Conservation (phyloP, 176 grass and related monocot genomes). For the Musa beccarii region DNA sequence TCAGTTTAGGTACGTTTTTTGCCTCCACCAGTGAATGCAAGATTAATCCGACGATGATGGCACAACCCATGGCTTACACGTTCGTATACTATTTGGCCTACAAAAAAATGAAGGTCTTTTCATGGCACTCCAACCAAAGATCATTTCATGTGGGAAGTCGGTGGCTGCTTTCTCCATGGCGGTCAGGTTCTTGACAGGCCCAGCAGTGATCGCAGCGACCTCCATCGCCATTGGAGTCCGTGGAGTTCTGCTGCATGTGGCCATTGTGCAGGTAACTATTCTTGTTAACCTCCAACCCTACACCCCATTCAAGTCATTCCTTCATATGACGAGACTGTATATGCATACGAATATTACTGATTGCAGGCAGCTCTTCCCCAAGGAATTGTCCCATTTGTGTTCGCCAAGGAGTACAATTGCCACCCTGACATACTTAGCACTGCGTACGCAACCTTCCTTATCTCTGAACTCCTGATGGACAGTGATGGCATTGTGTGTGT, state of each 20-base stretch:
- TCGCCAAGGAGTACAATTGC: conserved; percentile 96
- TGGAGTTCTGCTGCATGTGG: conserved; percentile 75
- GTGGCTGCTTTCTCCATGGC: conserved; percentile 86
- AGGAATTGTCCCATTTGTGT: conserved; percentile 96
- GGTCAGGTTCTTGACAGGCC: conserved; percentile 77
- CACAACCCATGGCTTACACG: no score
- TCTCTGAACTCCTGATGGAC: background rate
- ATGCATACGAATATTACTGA: background rate
- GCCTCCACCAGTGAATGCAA: background rate
- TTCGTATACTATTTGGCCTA: background rate
- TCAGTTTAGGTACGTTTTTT: conserved; percentile 73
- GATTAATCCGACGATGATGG: background rate
- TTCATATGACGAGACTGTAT: no score
- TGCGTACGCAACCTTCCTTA: conserved; percentile 41
- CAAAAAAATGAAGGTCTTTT: conserved; percentile 43
- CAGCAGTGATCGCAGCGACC: conserved; percentile 70
- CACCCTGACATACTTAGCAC: conserved; percentile 97
- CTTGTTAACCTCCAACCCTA: no score
- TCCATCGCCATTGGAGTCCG: conserved; percentile 71
- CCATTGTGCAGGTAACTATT: conserved; percentile 70
- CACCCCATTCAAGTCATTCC: no score
- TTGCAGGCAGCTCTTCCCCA: conserved; percentile 90
- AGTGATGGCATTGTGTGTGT: no score
- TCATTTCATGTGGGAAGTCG: conserved; percentile 77
- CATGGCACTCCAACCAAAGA: conserved; percentile 95